These are phyloP conservation scores for Leucogyrophana mollusca DNA, from an alignment of 768 basidiomycete species.

Conservation along the genomic window DNA sequence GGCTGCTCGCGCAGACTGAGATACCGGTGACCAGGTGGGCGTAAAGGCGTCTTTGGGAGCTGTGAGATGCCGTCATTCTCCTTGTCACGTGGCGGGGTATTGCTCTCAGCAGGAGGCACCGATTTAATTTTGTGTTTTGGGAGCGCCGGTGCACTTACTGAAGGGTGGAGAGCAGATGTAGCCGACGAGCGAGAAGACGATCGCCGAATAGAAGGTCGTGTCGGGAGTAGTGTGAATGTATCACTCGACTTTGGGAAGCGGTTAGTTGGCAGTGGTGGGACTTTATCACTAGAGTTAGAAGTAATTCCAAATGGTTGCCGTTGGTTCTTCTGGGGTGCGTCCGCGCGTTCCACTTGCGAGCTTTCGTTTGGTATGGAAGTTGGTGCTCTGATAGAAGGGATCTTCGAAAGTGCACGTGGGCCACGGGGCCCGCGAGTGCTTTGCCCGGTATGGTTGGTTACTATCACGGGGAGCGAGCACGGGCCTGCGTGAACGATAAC, in stretches of 20 bases:
- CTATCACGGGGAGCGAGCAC: neutral
- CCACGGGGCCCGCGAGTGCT: conserved; percentile 41
- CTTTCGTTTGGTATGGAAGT: conserved; percentile 5
- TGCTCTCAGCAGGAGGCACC: neutral
- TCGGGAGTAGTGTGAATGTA: conserved; percentile 22
- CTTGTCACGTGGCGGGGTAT: conserved; percentile 8
- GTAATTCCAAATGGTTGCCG: conserved; percentile 10
- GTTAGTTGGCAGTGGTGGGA: conserved; percentile 14
- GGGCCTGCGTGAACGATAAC: conserved; percentile 3
- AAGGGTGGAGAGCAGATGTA: conserved; percentile 6
- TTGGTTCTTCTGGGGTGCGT: neutral
- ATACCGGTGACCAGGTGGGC: conserved; percentile 39
- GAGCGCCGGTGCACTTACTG: neutral
- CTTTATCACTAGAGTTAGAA: conserved; percentile 9
- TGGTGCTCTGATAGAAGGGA: conserved; percentile 15
- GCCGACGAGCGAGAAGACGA: conserved; percentile 1
- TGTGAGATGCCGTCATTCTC: conserved; percentile 23
- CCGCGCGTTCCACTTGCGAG: conserved; percentile 8
- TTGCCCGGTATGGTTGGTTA: conserved; percentile 15
- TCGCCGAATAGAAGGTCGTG: conserved; percentile 1
- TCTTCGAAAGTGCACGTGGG: conserved; percentile 36
- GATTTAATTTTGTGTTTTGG: conserved; percentile 1
- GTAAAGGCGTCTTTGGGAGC: conserved; percentile 45
- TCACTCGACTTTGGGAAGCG: conserved; percentile 14
- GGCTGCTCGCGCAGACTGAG: conserved; percentile 32